Percentiles rank a stretch among this genome's conserved stretches.
These are phyloP conservation scores for Moniliophthora roreri DNA, from an alignment of 1,284 basidiomycete genomes.

Conservation along the genomic window DNA sequence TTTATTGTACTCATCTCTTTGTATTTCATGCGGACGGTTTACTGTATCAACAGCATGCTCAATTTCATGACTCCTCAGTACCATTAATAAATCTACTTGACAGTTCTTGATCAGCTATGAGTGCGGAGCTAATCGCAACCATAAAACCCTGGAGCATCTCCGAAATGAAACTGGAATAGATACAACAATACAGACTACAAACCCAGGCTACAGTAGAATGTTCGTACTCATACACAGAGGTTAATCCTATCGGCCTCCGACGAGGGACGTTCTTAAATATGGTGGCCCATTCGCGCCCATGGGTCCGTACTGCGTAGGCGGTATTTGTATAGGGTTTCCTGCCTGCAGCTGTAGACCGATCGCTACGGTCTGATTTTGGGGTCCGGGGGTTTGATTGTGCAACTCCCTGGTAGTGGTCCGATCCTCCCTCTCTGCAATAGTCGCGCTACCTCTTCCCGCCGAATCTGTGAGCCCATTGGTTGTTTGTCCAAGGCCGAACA, in stretches of 20 bases:
- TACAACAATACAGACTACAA: no score
- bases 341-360: constrained; percentile 45
- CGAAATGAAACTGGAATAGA: no score
- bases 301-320: constrained; percentile 55
- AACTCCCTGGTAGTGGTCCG: constrained; percentile 52
- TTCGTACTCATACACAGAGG: background rate
- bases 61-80: no score
- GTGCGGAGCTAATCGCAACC: no score
- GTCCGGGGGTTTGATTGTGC: constrained; percentile 57
- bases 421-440: constrained; percentile 77
- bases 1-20: constrained; percentile 2
- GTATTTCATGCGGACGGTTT: background rate
- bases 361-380: constrained; percentile 35
- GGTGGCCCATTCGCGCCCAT: constrained; percentile 55
- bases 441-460: constrained; percentile 66
- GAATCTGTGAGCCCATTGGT: constrained; percentile 69
- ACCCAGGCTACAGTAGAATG: no score
- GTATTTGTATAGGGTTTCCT: constrained; percentile 46
- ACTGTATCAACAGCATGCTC: no score
- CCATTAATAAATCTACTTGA: no score
- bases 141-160: no score
- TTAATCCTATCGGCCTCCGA: constrained; percentile 51
- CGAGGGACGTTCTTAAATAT: constrained; percentile 63
- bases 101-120: no score
- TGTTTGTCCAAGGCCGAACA: constrained; percentile 77